phyloP scores from a whole-genome alignment of 305 asterid genomes.

The Fraxinus floribunda region DNA sequence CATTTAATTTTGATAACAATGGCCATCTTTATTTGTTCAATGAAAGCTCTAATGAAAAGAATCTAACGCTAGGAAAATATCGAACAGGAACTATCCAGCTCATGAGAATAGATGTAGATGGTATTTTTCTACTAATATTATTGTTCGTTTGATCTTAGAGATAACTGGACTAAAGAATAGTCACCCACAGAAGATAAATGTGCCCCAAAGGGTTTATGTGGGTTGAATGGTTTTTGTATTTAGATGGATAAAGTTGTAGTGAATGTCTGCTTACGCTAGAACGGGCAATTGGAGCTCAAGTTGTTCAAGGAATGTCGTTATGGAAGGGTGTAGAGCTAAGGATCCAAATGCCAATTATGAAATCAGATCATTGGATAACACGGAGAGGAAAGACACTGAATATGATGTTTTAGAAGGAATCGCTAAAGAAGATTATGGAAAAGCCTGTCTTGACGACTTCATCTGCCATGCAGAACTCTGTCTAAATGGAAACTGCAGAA shows the following conservation, averaged over 20 bases:
- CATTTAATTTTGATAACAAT: constrained; percentile 33
- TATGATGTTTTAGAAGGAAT: background rate
- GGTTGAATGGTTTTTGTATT: constrained; percentile 41
- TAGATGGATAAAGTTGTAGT: background rate
- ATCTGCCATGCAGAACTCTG: constrained; percentile 41
- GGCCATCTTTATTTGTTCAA: constrained; percentile 20
- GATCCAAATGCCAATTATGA: background rate
- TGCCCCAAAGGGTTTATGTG: constrained; percentile 43
- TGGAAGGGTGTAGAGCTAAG: constrained; percentile 15
- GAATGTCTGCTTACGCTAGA: background rate
- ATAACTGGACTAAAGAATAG: constrained; percentile 27
- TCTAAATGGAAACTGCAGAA: constrained; percentile 22
- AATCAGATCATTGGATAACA: constrained; percentile 18
- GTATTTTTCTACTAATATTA: constrained; percentile 39
- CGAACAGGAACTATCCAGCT: background rate
- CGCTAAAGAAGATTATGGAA: constrained; percentile 27
- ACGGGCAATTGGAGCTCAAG: constrained; percentile 32
- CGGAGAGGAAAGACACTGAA: constrained; percentile 27
- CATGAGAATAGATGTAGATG: constrained; percentile 17
- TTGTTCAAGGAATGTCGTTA: constrained; percentile 19
- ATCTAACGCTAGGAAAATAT: background rate
- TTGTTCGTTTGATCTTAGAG: constrained; percentile 4
- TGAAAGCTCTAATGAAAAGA: background rate
- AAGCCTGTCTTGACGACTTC: constrained; percentile 43
- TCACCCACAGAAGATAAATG: constrained; percentile 26